These are phyloP conservation scores for Ceratocystis lukuohia DNA, from an alignment of 2,329 filamentous ascomycete genomes.

Conservation along the genomic window DNA sequence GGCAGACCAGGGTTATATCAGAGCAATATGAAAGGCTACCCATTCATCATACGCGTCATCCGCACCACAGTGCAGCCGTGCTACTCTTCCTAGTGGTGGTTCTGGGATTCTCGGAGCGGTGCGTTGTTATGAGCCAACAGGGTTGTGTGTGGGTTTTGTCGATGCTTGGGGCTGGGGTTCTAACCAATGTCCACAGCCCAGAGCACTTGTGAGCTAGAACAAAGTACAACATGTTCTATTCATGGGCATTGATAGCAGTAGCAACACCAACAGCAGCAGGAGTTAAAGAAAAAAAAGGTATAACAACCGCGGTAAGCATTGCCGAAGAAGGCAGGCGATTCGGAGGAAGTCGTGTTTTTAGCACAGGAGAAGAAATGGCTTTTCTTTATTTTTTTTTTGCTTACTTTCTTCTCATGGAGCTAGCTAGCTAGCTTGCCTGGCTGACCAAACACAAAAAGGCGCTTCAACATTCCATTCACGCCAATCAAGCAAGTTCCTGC, in stretches of 20 bases:
- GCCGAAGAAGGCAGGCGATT: background rate
- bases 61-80: background rate
- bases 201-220: background rate
- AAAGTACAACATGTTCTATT: background rate
- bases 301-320: background rate
- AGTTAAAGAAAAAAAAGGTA: background rate
- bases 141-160: background rate
- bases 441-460: background rate
- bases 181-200: background rate
- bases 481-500: conserved; percentile 13
- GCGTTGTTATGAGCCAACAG: background rate
- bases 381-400: background rate
- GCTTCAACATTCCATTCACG: conserved; percentile 20
- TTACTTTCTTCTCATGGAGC: background rate
- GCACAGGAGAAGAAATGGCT: background rate
- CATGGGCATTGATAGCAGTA: background rate
- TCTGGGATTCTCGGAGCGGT: background rate
- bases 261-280: background rate
- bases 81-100: background rate
- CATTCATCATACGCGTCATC: background rate
- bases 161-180: background rate
- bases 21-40: background rate
- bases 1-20: background rate
- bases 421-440: background rate
- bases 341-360: background rate